These are phyloP conservation scores for Ramularia collo-cygni DNA, from an alignment of 2,329 filamentous ascomycete species.

Conservation along the genomic window DNA sequence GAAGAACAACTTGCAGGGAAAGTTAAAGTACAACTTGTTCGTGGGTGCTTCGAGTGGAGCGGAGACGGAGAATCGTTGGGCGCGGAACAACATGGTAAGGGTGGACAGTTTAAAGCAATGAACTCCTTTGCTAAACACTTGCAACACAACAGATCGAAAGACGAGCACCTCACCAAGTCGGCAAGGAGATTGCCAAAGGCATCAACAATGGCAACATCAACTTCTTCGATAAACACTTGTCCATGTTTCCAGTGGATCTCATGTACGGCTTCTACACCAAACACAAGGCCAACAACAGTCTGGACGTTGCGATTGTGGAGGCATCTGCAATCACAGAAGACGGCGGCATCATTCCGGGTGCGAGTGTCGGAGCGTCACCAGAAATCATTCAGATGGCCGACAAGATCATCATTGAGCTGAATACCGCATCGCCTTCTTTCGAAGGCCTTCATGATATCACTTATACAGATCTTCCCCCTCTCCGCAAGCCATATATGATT, in stretches of 20 bases:
- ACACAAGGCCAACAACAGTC: constrained; percentile 62
- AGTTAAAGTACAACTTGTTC: constrained; percentile 80
- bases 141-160: constrained; percentile 65
- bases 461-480: constrained; percentile 75
- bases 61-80: constrained; percentile 89
- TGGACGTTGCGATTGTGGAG: constrained; percentile 77
- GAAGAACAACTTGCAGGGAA: constrained; percentile 73
- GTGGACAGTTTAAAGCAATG: too few species aligned
- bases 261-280: constrained; percentile 74
- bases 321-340: constrained; percentile 82
- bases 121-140: background rate
- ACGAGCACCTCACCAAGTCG: constrained; percentile 78
- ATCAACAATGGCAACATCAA: constrained; percentile 85
- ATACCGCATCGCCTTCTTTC: constrained; percentile 76
- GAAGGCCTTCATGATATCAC: constrained; percentile 88
- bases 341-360: constrained; percentile 80
- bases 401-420: constrained; percentile 90
- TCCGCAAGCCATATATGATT: constrained; percentile 77
- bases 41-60: constrained; percentile 85
- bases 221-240: constrained; percentile 90
- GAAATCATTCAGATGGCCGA: constrained; percentile 87
- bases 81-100: constrained; percentile 34
- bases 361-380: constrained; percentile 72
- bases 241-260: constrained; percentile 83
- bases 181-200: constrained; percentile 81